Conservation (phyloP, 208 protist genomes). For the Acanthamoeba lenticulata region DNA sequence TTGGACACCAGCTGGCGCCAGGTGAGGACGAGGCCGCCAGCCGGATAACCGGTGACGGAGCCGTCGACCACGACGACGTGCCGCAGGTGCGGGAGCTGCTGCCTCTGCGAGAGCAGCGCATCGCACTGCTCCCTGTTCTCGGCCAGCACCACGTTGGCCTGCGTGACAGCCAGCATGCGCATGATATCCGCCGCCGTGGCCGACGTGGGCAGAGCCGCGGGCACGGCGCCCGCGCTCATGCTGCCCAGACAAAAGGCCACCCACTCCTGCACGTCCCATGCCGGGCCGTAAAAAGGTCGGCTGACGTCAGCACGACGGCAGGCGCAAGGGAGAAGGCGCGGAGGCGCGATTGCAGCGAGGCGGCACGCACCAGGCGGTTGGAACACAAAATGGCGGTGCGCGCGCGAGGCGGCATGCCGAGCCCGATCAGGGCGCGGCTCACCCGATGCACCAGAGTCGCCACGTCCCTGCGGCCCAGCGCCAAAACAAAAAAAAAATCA, state of each 20-base stretch:
- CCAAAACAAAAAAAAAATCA: no score
- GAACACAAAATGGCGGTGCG: background rate
- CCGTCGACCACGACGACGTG: background rate
- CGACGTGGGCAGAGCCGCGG: background rate
- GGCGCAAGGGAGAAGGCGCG: background rate
- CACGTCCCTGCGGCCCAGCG: background rate
- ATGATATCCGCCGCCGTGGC: background rate
- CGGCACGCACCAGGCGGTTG: background rate
- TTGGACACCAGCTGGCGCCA: background rate
- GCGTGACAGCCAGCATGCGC: background rate
- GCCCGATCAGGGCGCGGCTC: background rate
- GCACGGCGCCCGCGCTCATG: conserved; percentile 20
- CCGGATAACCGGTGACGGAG: background rate
- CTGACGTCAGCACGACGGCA: background rate
- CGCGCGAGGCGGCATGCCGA: background rate
- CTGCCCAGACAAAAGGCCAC: conserved; percentile 4
- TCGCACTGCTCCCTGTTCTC: background rate
- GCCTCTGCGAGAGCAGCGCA: background rate
- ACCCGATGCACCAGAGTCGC: background rate
- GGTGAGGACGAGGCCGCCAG: background rate
- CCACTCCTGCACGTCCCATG: background rate
- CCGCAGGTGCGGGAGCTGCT: background rate
- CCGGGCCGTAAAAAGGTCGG: background rate
- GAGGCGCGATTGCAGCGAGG: background rate
- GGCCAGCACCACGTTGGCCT: background rate